A percentile compares a stretch with the other conserved stretches of the same genome.
Evolutionary conservation across 2,329 filamentous ascomycete genomes (phyloP).

Genomic region (Epichloe hybrida): DNA sequence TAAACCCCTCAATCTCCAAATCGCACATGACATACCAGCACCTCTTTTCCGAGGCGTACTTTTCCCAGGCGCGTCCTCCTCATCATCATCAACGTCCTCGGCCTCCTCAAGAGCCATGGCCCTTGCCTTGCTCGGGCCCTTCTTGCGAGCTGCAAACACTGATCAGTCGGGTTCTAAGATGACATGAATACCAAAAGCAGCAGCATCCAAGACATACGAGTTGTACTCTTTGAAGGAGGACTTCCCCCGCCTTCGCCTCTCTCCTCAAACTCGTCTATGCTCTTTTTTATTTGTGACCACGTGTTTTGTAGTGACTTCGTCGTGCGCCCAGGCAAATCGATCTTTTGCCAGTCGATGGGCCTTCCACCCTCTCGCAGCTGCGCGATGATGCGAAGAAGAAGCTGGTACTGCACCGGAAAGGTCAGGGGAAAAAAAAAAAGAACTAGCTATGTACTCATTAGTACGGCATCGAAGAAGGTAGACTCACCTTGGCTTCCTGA

Average conservation of each 20-base stretch:
- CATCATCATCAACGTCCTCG: background rate
- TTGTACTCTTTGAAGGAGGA: conserved; percentile 9
- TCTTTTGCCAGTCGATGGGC: conserved; percentile 21
- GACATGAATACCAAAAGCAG: background rate
- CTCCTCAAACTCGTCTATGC: conserved; percentile 21
- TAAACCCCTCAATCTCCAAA: background rate
- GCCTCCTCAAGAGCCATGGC: background rate
- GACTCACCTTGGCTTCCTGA: too few species aligned
- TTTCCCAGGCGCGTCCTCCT: background rate
- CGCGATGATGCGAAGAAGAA: conserved; percentile 22
- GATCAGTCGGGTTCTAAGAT: background rate
- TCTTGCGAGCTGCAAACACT: background rate
- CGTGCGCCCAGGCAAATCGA: conserved; percentile 25
- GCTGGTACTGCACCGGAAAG: conserved; percentile 15
- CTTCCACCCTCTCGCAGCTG: conserved; percentile 20
- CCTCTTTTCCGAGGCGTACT: background rate
- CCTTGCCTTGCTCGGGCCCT: background rate
- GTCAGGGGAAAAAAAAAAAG: background rate
- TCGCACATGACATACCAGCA: background rate
- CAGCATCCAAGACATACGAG: conserved; percentile 7
- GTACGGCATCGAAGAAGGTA: too few species aligned
- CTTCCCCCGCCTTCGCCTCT: conserved; percentile 2
- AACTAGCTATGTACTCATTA: background rate
- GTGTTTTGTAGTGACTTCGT: conserved; percentile 23
- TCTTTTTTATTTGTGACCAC: conserved; percentile 24